Percentiles rank a stretch among this genome's conserved stretches.
phyloP scores from a whole-genome alignment of 108 stramenopile genomes.

The Cylindrotheca fusiformis region DNA sequence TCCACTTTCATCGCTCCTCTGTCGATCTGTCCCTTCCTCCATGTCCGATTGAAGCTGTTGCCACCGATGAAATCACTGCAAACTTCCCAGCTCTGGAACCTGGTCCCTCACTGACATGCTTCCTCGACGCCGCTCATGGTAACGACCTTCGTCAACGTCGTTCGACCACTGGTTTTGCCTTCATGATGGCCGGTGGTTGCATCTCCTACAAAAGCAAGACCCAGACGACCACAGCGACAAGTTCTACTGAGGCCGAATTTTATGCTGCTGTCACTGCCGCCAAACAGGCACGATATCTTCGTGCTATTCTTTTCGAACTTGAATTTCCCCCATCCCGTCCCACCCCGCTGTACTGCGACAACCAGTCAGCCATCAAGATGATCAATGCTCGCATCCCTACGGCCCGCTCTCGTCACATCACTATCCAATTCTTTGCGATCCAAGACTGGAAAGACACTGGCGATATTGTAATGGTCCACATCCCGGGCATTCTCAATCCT shows the following conservation, averaged over 20 bases:
- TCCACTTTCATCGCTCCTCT: slow-evolving; percentile 7
- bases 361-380: too few species aligned
- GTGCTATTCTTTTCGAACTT: slow-evolving; percentile 32
- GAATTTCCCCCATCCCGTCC: slow-evolving; percentile 27
- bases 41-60: background rate
- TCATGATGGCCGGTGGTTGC: slow-evolving; percentile 20
- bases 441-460: slow-evolving; percentile 22
- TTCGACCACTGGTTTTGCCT: slow-evolving; percentile 29
- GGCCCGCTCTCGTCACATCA: slow-evolving; percentile 19
- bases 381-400: slow-evolving; percentile 22
- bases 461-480: slow-evolving; percentile 9
- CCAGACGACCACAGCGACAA: slow-evolving; percentile 16
- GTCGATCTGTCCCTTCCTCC: slow-evolving; percentile 3
- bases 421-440: slow-evolving; percentile 25
- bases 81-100: background rate
- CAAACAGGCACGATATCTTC: slow-evolving; percentile 17
- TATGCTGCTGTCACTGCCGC: too few species aligned
- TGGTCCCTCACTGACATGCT: slow-evolving; percentile 1
- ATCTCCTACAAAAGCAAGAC: slow-evolving; percentile 17
- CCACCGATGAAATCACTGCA: background rate
- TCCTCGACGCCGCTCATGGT: slow-evolving; percentile 32
- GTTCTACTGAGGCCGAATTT: too few species aligned
- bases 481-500: slow-evolving; percentile 22
- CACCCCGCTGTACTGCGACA: slow-evolving; percentile 24
- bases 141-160: slow-evolving; percentile 24